A percentile compares a stretch with the other conserved stretches of the same genome.
Evolutionary conservation across 2,329 filamentous ascomycete genomes (phyloP).

Genomic region (Colletotrichum sp.): DNA sequence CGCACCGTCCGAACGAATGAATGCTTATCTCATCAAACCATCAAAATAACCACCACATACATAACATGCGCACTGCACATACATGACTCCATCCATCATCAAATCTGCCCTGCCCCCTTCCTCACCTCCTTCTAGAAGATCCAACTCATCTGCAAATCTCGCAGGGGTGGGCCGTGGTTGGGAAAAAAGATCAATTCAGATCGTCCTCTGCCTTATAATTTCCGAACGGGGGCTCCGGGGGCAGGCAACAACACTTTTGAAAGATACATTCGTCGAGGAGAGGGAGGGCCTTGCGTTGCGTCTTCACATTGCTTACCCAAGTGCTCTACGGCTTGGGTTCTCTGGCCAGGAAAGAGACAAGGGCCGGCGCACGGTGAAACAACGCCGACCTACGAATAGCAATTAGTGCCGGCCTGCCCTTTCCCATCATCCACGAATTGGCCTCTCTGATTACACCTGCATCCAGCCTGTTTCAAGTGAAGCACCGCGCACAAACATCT

Average conservation of each 20-base stretch:
- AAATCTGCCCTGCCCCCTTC: not conserved
- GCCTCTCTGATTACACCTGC: not conserved
- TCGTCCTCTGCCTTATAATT: conserved; percentile 9
- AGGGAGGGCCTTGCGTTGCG: not conserved
- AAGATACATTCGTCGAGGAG: not conserved
- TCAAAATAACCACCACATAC: not conserved
- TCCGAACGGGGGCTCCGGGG: not conserved
- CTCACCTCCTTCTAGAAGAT: conserved; percentile 9
- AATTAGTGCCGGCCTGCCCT: not conserved
- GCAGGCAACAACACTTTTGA: not conserved
- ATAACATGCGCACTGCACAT: not conserved
- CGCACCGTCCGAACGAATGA: not conserved
- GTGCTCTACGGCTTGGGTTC: not conserved
- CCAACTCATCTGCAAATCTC: not conserved
- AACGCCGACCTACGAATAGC: not conserved
- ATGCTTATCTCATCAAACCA: not conserved
- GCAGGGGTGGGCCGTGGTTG: not conserved
- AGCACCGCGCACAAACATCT: conserved; percentile 7
- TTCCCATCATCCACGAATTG: not conserved
- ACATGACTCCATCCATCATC: not conserved
- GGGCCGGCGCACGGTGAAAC: not conserved
- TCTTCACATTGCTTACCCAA: not conserved
- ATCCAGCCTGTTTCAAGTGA: conserved; percentile 13
- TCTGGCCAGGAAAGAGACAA: not conserved
- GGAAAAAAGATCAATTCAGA: not conserved